phyloP scores from a whole-genome alignment of 441 rosid genomes.

The Codiaeum variegatum region DNA sequence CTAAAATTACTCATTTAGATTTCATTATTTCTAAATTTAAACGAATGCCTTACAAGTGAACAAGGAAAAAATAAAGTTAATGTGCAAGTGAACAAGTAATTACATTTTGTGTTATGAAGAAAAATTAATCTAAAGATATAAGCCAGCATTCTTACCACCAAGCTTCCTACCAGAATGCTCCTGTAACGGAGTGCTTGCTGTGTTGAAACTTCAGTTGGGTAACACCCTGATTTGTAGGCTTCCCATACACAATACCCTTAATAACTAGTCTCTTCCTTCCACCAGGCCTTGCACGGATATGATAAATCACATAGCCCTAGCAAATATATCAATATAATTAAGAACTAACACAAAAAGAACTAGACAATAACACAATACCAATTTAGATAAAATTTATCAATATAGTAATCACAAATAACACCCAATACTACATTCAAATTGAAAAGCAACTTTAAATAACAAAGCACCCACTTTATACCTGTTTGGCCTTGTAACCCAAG shows the following conservation, averaged over 20 bases:
- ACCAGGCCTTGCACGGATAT: constrained; percentile 88
- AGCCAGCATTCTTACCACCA: too few species aligned
- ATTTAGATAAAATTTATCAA: not conserved
- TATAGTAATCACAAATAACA: not conserved
- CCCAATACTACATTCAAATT: not conserved
- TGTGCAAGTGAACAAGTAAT: too few species aligned
- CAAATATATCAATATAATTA: not conserved
- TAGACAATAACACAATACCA: not conserved
- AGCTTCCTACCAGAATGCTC: constrained; percentile 93
- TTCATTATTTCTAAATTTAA: too few species aligned
- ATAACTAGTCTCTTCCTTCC: constrained; percentile 93
- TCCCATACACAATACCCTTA: constrained; percentile 94
- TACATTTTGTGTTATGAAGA: too few species aligned
- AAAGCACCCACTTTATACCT: constrained; percentile 24
- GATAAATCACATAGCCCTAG: constrained; percentile 83
- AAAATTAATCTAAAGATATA: too few species aligned
- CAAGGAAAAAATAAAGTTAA: too few species aligned
- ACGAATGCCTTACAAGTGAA: too few species aligned
- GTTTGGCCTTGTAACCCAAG: constrained; percentile 68
- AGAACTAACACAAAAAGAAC: not conserved
- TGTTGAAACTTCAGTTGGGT: constrained; percentile 95
- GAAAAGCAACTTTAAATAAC: not conserved
- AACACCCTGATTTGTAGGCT: constrained; percentile 97
- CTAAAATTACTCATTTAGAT: too few species aligned
- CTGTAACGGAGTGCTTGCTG: constrained; percentile 90